Conservation (phyloP, 176 grass and related monocot species). For the Avena eriantha region DNA sequence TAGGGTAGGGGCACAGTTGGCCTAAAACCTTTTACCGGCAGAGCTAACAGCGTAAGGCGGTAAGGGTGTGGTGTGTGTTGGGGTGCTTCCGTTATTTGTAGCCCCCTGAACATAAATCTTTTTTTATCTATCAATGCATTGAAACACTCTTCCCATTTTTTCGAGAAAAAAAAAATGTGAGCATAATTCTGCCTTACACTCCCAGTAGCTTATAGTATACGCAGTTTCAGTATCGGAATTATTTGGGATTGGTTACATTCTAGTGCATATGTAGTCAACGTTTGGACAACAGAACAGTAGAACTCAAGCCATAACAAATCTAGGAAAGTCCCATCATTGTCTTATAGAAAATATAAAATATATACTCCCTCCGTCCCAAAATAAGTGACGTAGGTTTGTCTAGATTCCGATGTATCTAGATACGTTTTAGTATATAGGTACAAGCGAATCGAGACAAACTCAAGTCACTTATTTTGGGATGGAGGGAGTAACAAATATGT, state of each 20-base stretch:
- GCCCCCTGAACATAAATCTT: neutral
- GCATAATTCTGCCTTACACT: neutral
- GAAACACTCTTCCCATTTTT: neutral
- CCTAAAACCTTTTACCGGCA: neutral
- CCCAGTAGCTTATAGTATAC: neutral
- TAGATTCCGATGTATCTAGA: no score
- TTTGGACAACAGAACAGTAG: slow-evolving; percentile 14
- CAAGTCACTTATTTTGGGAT: no score
- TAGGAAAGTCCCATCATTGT: neutral
- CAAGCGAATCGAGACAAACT: no score
- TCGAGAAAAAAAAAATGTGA: slow-evolving; percentile 1
- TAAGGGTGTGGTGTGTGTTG: neutral
- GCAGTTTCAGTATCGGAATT: neutral
- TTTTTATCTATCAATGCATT: neutral
- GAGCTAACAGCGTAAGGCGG: neutral
- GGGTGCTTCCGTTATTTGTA: neutral
- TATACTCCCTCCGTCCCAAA: no score
- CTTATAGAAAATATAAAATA: slow-evolving; percentile 10
- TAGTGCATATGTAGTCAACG: neutral
- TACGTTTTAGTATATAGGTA: no score
- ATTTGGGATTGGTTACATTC: neutral
- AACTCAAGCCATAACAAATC: slow-evolving; percentile 18
- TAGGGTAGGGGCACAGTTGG: neutral
- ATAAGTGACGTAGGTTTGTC: no score
- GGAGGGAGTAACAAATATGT: slow-evolving; percentile 31